Conservation (phyloP, 176 grass and related monocot genomes). For the Echinochloa phyllopogon region DNA sequence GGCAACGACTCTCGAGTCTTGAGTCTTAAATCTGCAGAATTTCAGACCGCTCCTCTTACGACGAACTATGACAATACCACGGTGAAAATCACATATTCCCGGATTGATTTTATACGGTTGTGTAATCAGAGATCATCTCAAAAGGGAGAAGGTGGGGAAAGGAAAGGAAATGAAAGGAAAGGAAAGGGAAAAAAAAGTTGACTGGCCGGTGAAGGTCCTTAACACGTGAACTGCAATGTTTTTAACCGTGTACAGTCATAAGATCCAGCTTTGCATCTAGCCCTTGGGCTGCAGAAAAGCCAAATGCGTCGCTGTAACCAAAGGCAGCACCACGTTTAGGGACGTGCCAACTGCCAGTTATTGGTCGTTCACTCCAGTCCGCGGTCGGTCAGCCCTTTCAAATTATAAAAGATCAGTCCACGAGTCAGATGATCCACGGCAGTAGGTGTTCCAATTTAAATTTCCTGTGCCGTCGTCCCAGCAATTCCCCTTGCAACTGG, state of each 20-base stretch:
- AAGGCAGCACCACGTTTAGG: not conserved
- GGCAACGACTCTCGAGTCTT: not conserved
- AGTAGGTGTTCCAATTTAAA: not conserved
- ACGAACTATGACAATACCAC: not conserved
- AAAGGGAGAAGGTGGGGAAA: not conserved
- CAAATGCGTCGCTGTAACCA: not conserved
- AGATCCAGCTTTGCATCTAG: not conserved
- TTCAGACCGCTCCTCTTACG: not conserved
- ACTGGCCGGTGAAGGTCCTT: too few species aligned
- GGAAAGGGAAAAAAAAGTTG: not conserved
- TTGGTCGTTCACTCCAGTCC: not conserved
- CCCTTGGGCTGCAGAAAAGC: not conserved
- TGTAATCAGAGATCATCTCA: not conserved
- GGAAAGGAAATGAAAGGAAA: too few species aligned
- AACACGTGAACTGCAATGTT: not conserved
- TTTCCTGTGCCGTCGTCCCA: not conserved
- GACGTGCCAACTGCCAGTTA: not conserved
- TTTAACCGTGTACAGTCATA: not conserved
- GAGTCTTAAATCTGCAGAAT: not conserved
- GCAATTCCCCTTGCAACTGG: conserved; percentile 22
- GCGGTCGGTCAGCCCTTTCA: conserved; percentile 16
- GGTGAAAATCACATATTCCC: not conserved
- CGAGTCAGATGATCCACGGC: not conserved
- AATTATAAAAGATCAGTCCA: not conserved
- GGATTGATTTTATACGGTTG: not conserved